Evolutionary conservation across 2,329 filamentous ascomycete species (phyloP), one percentile per base, ranked within the genome.

Genomic region (Venturia aucupariae): DNA sequence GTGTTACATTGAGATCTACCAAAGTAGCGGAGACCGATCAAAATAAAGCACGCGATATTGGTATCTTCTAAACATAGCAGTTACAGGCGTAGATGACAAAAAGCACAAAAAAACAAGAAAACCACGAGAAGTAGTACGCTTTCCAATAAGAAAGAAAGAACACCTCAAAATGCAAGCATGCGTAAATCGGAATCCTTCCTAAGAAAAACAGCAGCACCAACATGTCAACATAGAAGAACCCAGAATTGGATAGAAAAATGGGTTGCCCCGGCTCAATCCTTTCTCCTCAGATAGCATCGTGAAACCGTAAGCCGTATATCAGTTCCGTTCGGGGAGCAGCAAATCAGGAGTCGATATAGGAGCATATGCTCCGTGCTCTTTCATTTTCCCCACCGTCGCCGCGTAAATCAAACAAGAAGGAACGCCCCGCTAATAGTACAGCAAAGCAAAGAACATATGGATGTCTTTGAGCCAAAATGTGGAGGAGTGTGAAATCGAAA

Each of bases 381-480:
- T 57, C 30, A 35, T n/a, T 57, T 35, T 19, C 51, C 30, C 51
- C 27, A 19, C 51, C 51, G 51, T 17, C 51, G 11, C 24, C 24
- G 24, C 24, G 30, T 57, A 57, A n/a, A 35, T 35, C 27, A 35
- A 8, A 57, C 51, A 57, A 19, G 51, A 35, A 51, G 10, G 15
- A 57, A 57, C 51, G 51, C 51, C 30, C 51, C 51, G 51, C 51
- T 57, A 57, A 57, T 35, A 10, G 51, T 57, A 57, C 51, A 57
- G 51, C 51, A 57, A 35, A 57, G 27, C 1, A 57, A 57, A 57
- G 30, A 27, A 55, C 13, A 35, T n/a, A n/a, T n/a, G n/a, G n/a
- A n/a, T 57, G 51, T 57, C 27, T 15, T 22, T 5, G 5, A 24
- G 51, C 27, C 30, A 35, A n/a, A 35, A 35, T 8, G 17, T 57